Percentiles rank a stretch among this genome's conserved stretches.
Evolutionary conservation across 495 filamentous ascomycete species (phyloP).

Genomic region (Aspergillus wentii): DNA sequence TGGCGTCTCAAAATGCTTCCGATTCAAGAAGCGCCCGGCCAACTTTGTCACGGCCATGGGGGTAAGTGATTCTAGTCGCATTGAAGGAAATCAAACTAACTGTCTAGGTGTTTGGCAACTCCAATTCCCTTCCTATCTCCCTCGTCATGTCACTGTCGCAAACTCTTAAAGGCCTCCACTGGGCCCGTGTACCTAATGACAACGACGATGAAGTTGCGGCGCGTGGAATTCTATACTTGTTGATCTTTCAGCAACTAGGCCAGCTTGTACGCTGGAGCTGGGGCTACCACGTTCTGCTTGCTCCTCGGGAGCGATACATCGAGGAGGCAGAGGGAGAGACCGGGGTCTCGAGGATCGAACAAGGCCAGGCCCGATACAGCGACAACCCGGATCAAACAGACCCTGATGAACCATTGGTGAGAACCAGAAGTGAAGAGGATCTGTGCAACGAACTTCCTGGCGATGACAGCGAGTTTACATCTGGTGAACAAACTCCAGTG

Average conservation of each 20-base stretch:
- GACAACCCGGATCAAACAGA: constrained; percentile 51
- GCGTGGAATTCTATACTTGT: constrained; percentile 86
- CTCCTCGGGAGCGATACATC: constrained; percentile 58
- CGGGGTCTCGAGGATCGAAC: constrained; percentile 49
- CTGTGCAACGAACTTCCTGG: constrained; percentile 16
- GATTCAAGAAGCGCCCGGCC: constrained; percentile 74
- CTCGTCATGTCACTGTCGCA: constrained; percentile 90
- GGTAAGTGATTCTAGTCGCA: constrained; percentile 39
- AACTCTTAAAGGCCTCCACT: constrained; percentile 86
- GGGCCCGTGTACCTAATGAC: constrained; percentile 84
- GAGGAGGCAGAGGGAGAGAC: constrained; percentile 59
- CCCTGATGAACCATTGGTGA: constrained; percentile 38
- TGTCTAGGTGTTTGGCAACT: constrained; percentile 84
- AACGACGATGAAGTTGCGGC: constrained; percentile 94
- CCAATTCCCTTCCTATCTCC: constrained; percentile 95
- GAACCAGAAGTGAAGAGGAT: constrained; percentile 26
- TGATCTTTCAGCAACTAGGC: constrained; percentile 97
- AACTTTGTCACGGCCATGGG: constrained; percentile 98
- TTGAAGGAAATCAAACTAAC: constrained; percentile 7
- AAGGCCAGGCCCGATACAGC: constrained; percentile 59
- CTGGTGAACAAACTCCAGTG: constrained; percentile 39
- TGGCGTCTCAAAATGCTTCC: constrained; percentile 63
- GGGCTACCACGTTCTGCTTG: constrained; percentile 90
- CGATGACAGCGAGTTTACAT: constrained; percentile 26
- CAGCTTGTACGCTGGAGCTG: constrained; percentile 96